Base-by-base conservation (phyloP, 495 filamentous ascomycete species). In the Aspergillus haitiensis region DNA sequence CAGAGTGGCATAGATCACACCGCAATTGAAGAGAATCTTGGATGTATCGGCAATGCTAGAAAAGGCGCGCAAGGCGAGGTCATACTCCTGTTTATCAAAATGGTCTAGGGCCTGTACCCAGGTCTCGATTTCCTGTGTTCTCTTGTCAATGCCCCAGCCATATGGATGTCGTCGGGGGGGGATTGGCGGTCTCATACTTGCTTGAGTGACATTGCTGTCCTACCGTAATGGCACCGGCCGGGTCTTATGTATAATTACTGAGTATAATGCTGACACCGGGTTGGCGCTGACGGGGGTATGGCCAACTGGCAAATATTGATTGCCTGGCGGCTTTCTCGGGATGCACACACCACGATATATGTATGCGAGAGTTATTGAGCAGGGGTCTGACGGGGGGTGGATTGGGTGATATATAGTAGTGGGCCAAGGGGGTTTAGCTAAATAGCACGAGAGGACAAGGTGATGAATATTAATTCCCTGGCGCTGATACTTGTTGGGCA, bases 21-120 rank as follows among this genome's bases (percentile, higher is more conserved):
- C 94, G 75, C 92, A 94, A 71, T 99, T 99, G 81, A 99, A 99
- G 44, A 95, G 79, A 58, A 99, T 99, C 81, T 97, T 98, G 52
- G 95, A 97, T 3, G 94, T 99, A 71, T 98, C 95, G 55, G 91
- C 81, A 67, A 98, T 97, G 56, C 78, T 80, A 52, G 90, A 88
- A 68, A 98, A 99, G 56, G 85, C 80, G 64, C 83, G 83, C 58
- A 98, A 72, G 6, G 95, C 84, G 61, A 90, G 84, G 61, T 97
- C 94, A 73, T 95, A 98, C 66, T 98, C 91, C 77, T 97, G 93
- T 70, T 91, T 90, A 75, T 99, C 94, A 77, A 98, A 99, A 68
- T 88, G 87, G 56, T 82, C 87, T 31, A 98, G 84, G 66, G 94
- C 94, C 71, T 87, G 81, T 60, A 98, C 95, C 94, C 94, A 99